Percentiles rank a stretch among this genome's conserved stretches.
Evolutionary conservation across 192 early-diverging fungal species (phyloP).

Genomic region (Coemansia sp.): DNA sequence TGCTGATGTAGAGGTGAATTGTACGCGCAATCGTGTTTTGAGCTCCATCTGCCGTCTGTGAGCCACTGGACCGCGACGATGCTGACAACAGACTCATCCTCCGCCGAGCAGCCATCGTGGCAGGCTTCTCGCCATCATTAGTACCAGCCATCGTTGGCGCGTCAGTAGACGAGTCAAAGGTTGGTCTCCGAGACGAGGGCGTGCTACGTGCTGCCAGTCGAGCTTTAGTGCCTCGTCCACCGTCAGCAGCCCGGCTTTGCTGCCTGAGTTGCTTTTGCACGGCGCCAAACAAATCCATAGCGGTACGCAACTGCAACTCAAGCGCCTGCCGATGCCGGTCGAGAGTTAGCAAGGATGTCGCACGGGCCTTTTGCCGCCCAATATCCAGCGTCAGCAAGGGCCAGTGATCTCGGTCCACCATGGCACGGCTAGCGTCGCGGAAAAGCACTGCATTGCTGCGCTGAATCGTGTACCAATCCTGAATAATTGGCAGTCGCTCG

Average conservation of each 20-base stretch:
- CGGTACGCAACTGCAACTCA: slow-evolving; percentile 52
- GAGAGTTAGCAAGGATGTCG: slow-evolving; percentile 39
- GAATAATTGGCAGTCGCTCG: slow-evolving; percentile 46
- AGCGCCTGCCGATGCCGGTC: slow-evolving; percentile 44
- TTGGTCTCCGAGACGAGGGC: slow-evolving; percentile 2
- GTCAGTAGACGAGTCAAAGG: not conserved
- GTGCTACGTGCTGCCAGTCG: not conserved
- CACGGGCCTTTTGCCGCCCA: slow-evolving; percentile 20
- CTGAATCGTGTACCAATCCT: slow-evolving; percentile 51
- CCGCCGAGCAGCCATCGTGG: not conserved
- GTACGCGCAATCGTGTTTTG: slow-evolving; percentile 58
- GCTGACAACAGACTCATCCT: slow-evolving; percentile 5
- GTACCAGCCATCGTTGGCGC: not conserved
- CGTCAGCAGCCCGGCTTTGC: slow-evolving; percentile 3
- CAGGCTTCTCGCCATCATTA: not conserved
- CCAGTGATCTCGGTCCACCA: not conserved
- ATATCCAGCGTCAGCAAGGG: slow-evolving; percentile 5
- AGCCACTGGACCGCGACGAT: slow-evolving; percentile 25
- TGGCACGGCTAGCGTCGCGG: slow-evolving; percentile 17
- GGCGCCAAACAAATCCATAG: slow-evolving; percentile 51
- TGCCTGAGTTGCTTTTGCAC: slow-evolving; percentile 49
- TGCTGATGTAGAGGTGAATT: slow-evolving; percentile 61
- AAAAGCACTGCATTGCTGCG: slow-evolving; percentile 28
- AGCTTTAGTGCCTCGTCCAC: not conserved
- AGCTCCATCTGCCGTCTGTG: slow-evolving; percentile 44